Evolutionary conservation across 2,329 filamentous ascomycete species (phyloP), one percentile per base, ranked within the genome.

Genomic region (Penicillium griseofulvum): DNA sequence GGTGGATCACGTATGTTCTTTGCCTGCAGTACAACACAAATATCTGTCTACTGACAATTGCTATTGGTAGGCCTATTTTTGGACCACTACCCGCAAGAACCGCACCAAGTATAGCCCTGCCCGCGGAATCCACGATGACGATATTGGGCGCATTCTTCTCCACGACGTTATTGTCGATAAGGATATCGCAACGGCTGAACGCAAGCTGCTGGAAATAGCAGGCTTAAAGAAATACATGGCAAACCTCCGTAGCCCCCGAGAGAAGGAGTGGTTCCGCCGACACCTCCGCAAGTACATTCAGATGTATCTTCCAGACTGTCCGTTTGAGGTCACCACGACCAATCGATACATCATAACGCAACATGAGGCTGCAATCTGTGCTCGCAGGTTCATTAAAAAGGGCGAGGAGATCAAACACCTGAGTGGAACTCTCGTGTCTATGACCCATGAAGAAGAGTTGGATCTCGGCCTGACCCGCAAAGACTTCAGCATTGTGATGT

Each of bases 401-500:
- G 90, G 92, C 58, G 90, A 97, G 69, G 84, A 87, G 37, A 87
- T 99, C 76, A 96, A 92, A 74, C 96, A 96, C 69, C 81, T 99
- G 8, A 88, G 86, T 8, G 94, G 94, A 2, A 94, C 95, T 12
- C 89, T 97, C 68, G 93, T 99, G 24, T 84, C 89, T 37, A 94
- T 99, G 77, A 96, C 92, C 0, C 87, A 89, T 31, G 89, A 96
- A 70, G 93, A 99, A 72, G 94, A 97, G 70, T 83, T 86, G 58
- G 86, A 89, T 54, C 83, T 97, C 55, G 88, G 91, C 26, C 75
- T 87, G 60, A 87, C 86, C 56, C 89, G 94, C 70, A 92, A 93
- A 68, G 94, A 99, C 70, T 99, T 99, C 72, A 97, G 92, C 71
- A 92, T 99, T 60, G 92, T 99, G 31, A 89, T 97, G 68, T 96